Conservation (phyloP, 1,284 basidiomycete species). For the Apiotrichum montevideense region DNA sequence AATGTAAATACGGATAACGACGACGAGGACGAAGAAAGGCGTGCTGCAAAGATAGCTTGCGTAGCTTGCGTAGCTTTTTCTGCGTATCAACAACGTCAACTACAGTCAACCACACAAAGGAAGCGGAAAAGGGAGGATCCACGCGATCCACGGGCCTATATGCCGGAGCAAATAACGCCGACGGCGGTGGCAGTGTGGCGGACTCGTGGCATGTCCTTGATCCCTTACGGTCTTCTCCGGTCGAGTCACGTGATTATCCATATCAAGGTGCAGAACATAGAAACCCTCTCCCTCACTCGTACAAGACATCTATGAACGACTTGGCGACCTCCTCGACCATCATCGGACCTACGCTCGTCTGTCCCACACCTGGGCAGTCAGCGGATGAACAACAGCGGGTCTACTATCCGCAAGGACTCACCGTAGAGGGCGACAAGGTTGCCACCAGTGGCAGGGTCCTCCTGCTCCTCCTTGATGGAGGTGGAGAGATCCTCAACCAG, state of each 20-base stretch:
- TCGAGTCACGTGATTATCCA: no score
- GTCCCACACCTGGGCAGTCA: slow-evolving; percentile 63
- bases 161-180: background rate
- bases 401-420: slow-evolving; percentile 46
- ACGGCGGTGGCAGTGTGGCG: no score
- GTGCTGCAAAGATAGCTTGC: no score
- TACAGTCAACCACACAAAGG: no score
- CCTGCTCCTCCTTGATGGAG: slow-evolving; percentile 74
- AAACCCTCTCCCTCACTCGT: slow-evolving; percentile 49
- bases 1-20: no score
- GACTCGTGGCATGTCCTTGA: no score
- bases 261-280: no score
- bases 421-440: slow-evolving; percentile 84
- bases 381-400: background rate
- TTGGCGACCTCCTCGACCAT: slow-evolving; percentile 79
- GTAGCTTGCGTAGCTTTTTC: no score
- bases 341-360: slow-evolving; percentile 77
- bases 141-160: background rate
- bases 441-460: slow-evolving; percentile 54
- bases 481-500: slow-evolving; percentile 57
- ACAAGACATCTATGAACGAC: slow-evolving; percentile 73
- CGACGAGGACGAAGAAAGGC: no score
- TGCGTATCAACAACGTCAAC: no score
- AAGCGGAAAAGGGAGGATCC: no score
- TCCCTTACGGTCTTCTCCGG: no score